Evolutionary conservation across 2,329 filamentous ascomycete genomes (phyloP).

Genomic region (Aspergillus unguis): DNA sequence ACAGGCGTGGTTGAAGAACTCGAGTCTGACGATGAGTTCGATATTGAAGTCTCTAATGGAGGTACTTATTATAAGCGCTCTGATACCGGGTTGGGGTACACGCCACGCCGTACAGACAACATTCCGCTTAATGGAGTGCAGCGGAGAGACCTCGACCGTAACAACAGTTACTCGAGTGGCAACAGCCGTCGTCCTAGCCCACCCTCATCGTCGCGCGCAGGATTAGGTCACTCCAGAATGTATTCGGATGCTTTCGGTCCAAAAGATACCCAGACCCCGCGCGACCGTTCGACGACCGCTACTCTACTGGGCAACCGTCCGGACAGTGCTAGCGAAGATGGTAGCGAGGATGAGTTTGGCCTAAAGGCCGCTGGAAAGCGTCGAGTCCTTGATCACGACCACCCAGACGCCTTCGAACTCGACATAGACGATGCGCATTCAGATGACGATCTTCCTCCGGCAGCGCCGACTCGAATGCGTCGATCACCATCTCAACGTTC

Average conservation of each 20-base stretch:
- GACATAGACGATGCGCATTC: constrained; percentile 40
- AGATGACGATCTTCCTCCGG: constrained; percentile 61
- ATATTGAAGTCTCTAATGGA: constrained; percentile 74
- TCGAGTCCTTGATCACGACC: constrained; percentile 30
- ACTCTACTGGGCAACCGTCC: constrained; percentile 47
- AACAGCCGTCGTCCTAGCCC: constrained; percentile 54
- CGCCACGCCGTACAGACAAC: constrained; percentile 61
- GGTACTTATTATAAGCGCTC: constrained; percentile 78
- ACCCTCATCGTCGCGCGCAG: constrained; percentile 34
- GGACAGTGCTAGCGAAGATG: constrained; percentile 41
- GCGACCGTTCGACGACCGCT: constrained; percentile 45
- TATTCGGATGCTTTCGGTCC: constrained; percentile 49
- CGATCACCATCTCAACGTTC: constrained; percentile 30
- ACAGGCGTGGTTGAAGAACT: constrained; percentile 96
- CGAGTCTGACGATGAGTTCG: constrained; percentile 97
- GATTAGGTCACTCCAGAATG: constrained; percentile 44
- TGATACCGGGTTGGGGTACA: constrained; percentile 73
- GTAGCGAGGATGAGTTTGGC: constrained; percentile 52
- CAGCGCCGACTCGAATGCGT: constrained; percentile 42
- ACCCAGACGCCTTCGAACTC: constrained; percentile 36
- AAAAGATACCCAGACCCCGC: constrained; percentile 44
- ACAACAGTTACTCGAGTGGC: constrained; percentile 56
- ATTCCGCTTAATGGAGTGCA: constrained; percentile 52
- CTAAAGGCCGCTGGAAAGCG: constrained; percentile 35
- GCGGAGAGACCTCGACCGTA: constrained; percentile 31